Conservation (phyloP, 2,329 filamentous ascomycete genomes). For the Hymenotorrendiella dingleyae region DNA sequence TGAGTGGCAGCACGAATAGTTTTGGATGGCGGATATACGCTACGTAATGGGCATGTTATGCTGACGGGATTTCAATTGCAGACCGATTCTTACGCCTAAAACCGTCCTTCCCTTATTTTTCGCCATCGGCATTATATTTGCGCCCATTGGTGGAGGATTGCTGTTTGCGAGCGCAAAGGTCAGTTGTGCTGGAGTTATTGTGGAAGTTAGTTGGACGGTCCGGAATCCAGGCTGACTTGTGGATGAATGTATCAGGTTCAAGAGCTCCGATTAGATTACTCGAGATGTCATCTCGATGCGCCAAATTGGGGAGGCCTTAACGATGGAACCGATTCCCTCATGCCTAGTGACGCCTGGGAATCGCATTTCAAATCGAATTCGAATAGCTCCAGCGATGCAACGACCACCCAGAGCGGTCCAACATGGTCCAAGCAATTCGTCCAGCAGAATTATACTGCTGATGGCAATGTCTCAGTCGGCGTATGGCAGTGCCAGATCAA, state of each 20-base stretch:
- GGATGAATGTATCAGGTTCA: slow-evolving; percentile 58
- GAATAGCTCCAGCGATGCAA: slow-evolving; percentile 10
- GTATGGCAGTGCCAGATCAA: slow-evolving; percentile 60
- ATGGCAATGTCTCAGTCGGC: slow-evolving; percentile 26
- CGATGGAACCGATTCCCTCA: slow-evolving; percentile 27
- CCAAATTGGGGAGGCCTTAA: slow-evolving; percentile 35
- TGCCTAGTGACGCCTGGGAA: slow-evolving; percentile 40
- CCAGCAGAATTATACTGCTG: slow-evolving; percentile 20
- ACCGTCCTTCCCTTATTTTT: slow-evolving; percentile 91
- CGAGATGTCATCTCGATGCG: slow-evolving; percentile 60
- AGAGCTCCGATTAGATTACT: slow-evolving; percentile 89
- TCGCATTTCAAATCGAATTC: slow-evolving; percentile 64
- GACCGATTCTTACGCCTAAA: slow-evolving; percentile 91
- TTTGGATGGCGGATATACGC: slow-evolving; percentile 2
- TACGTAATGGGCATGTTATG: too few relatives aligned
- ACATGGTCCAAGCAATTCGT: slow-evolving; percentile 27
- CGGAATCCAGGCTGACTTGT: background rate
- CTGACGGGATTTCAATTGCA: slow-evolving; percentile 34
- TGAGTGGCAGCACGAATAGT: slow-evolving; percentile 41
- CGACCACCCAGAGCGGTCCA: slow-evolving; percentile 16
- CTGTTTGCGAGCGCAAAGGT: slow-evolving; percentile 81
- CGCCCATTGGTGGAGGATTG: slow-evolving; percentile 81
- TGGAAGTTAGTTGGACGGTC: background rate
- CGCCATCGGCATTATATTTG: slow-evolving; percentile 83
- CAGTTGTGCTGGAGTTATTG: slow-evolving; percentile 23